Evolutionary conservation across 371 early-diverging fungal species (phyloP).

Genomic region (Rhizomucor pusillus): DNA sequence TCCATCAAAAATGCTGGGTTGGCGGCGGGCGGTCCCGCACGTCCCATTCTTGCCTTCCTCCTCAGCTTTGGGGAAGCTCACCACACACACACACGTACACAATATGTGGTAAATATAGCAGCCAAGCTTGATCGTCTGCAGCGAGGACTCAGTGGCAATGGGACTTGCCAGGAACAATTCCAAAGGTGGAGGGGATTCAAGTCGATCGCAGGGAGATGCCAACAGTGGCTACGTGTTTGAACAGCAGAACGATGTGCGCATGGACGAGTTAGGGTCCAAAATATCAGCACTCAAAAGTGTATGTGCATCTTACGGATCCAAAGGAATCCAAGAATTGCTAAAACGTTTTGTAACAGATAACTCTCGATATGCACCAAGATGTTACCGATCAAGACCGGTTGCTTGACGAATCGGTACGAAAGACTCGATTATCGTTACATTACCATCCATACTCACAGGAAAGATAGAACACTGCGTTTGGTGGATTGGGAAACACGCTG

Average conservation of each 20-base stretch:
- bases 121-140: too few relatives aligned
- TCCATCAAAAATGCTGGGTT: too few relatives aligned
- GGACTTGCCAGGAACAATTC: not conserved
- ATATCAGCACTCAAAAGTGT: conserved; percentile 42
- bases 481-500: conserved; percentile 30
- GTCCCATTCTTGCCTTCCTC: too few relatives aligned
- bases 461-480: conserved; percentile 32
- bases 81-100: too few relatives aligned
- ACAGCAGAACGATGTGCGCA: conserved; percentile 46
- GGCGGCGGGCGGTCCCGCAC: too few relatives aligned
- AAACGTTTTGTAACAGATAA: conserved; percentile 25
- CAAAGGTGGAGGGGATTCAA: conserved; percentile 2
- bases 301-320: too few relatives aligned
- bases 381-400: conserved; percentile 39
- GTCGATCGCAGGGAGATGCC: conserved; percentile 8
- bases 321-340: not conserved
- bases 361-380: conserved; percentile 47
- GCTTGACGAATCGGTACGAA: conserved; percentile 38
- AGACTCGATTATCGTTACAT: not conserved
- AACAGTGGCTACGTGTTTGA: conserved; percentile 38
- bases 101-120: too few relatives aligned
- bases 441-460: not conserved
- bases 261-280: conserved; percentile 43
- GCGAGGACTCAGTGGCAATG: too few relatives aligned
- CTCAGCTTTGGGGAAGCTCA: too few relatives aligned